Percentiles rank a stretch among this genome's conserved stretches.
Conservation (phyloP, 768 basidiomycete species). For the Tephrocybe sp. region DNA sequence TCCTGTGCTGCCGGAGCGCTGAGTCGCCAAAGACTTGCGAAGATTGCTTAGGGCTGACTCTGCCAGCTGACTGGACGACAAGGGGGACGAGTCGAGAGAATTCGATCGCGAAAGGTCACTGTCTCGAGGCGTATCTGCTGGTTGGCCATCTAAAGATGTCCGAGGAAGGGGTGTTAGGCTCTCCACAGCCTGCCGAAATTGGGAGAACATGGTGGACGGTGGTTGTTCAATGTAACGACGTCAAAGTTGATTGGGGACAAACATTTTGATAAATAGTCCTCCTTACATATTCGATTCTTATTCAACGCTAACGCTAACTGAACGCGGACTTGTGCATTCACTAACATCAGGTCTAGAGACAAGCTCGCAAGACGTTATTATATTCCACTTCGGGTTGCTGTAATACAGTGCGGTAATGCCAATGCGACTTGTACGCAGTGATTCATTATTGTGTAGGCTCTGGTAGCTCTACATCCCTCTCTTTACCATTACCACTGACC, state of each 20-base stretch:
- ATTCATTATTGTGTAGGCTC: constrained; percentile 1
- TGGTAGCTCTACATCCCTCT: constrained; percentile 47
- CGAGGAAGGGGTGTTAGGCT: constrained; percentile 53
- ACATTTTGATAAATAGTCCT: background rate
- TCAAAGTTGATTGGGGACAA: constrained; percentile 1
- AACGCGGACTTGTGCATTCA: too few relatives aligned
- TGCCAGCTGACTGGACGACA: constrained; percentile 53
- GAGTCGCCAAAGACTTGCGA: constrained; percentile 58
- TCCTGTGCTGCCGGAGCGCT: constrained; percentile 45
- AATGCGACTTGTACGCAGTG: background rate
- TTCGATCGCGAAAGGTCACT: constrained; percentile 28
- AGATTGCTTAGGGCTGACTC: constrained; percentile 60
- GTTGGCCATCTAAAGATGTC: constrained; percentile 29
- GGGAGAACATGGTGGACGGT: constrained; percentile 61
- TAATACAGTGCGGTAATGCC: too few relatives aligned
- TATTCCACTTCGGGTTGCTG: too few relatives aligned
- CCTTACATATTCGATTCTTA: too few relatives aligned
- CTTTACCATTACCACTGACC: constrained; percentile 49
- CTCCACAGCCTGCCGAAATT: constrained; percentile 73
- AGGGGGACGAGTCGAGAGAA: constrained; percentile 35
- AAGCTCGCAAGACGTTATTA: too few relatives aligned
- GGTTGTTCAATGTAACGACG: background rate
- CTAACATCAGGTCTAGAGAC: too few relatives aligned
- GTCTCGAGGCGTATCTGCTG: constrained; percentile 20
- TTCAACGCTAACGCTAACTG: too few relatives aligned